Conservation (phyloP, 257 asterid species). For the Fraxinus excelsior region DNA sequence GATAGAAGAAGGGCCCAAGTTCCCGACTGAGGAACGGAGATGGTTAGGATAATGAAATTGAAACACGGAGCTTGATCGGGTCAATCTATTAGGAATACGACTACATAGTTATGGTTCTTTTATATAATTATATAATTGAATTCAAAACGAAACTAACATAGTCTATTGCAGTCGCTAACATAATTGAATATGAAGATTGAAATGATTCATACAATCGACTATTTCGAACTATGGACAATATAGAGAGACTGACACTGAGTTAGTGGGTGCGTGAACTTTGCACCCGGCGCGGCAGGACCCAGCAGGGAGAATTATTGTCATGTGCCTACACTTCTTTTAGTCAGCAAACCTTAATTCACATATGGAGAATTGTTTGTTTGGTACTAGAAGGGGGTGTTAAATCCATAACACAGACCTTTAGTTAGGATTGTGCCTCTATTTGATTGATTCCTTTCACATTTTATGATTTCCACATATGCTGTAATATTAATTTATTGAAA, state of each 20-base stretch:
- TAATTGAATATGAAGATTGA: too few relatives aligned
- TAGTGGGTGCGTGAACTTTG: conserved; percentile 15
- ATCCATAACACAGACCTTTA: conserved; percentile 51
- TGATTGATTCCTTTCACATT: conserved; percentile 20
- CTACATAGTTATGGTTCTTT: too few relatives aligned
- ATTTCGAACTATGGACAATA: neutral
- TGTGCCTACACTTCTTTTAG: conserved; percentile 41
- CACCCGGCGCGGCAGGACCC: conserved; percentile 37
- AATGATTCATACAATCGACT: neutral
- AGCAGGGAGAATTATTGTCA: conserved; percentile 22
- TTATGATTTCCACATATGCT: neutral
- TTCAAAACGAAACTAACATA: too few relatives aligned
- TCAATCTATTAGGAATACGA: too few relatives aligned
- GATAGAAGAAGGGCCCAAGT: conserved; percentile 7
- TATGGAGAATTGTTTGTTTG: conserved; percentile 22
- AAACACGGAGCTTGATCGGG: conserved; percentile 1
- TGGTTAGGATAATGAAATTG: conserved; percentile 23
- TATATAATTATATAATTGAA: too few relatives aligned
- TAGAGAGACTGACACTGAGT: neutral
- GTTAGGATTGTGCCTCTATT: conserved; percentile 49
- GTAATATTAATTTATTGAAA: too few relatives aligned
- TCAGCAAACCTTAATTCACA: conserved; percentile 31
- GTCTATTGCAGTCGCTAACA: neutral
- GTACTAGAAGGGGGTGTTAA: conserved; percentile 48
- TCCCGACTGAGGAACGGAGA: neutral